Conservation (phyloP, 2,329 filamentous ascomycete genomes). For the Myriosclerotinia duriaeana region DNA sequence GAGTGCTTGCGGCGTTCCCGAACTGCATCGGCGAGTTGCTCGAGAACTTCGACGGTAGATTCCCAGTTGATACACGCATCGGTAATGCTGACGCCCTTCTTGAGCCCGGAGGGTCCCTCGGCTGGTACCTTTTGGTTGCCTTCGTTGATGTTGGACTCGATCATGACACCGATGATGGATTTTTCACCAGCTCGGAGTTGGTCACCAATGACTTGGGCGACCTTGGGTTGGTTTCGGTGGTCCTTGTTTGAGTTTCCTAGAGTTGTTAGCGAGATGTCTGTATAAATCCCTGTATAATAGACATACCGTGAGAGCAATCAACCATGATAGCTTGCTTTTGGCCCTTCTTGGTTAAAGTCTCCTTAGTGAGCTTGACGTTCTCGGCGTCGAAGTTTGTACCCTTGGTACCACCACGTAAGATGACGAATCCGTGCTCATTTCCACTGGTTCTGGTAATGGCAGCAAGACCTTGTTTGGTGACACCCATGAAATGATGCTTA, state of each 20-base stretch:
- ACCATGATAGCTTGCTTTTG: conserved; percentile 93
- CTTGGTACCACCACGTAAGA: conserved; percentile 84
- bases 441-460: conserved; percentile 91
- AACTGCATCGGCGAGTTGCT: conserved; percentile 83
- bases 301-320: conserved; percentile 90
- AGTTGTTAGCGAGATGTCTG: conserved; percentile 10
- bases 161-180: conserved; percentile 94
- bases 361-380: conserved; percentile 76
- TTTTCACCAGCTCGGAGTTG: conserved; percentile 86
- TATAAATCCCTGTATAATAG: not conserved
- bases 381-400: conserved; percentile 93
- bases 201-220: conserved; percentile 76
- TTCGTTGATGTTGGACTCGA: conserved; percentile 96
- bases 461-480: conserved; percentile 94
- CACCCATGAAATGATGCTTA: conserved; percentile 97
- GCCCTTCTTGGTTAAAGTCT: conserved; percentile 76
- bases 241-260: conserved; percentile 94
- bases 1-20: conserved; percentile 61
- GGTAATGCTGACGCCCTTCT: conserved; percentile 91
- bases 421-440: conserved; percentile 97
- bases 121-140: conserved; percentile 83
- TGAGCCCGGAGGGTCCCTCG: conserved; percentile 74
- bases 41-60: conserved; percentile 73
- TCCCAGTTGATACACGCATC: conserved; percentile 97
- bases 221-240: conserved; percentile 95